Base-by-base conservation (phyloP, 2,329 filamentous ascomycete species). In the Nigrospora oryzae region DNA sequence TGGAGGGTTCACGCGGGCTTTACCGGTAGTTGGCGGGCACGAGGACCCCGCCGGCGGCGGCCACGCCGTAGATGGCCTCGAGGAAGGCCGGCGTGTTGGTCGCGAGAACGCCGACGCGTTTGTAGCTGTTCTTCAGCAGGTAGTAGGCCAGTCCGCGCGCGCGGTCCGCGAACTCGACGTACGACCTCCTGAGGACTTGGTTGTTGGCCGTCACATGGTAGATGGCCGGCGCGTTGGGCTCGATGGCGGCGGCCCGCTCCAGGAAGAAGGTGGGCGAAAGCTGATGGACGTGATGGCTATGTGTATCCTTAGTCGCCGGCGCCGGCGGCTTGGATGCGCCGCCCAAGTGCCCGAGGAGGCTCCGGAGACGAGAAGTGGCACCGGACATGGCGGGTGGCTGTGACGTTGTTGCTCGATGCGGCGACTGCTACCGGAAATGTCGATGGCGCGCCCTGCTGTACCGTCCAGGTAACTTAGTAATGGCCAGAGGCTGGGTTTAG, bases 51-150 rank as follows among this genome's bases (percentile, higher is more conserved):
- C 89, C 89, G 0, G 86, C 86, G 1, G 86, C 90, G 1, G 83
- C 83, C 53, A 96, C 84, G 2, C 86, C 93, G 59, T 88, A 98
- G 49, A 95, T 87, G 7, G 82, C 79, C 66, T 97, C 91, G 28
- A 98, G 72, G 56, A 97, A 97, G 0, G 90, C 90, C 0, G 93
- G 93, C 1, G 93, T 98, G 62, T 98, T 98, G 3, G 93, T 87
- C 10, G 82, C 83, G 11, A 98, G 72, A 40, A 98, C 83, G 7
- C 93, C 93, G 6, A 97, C 85, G 48, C 86, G 77, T 56, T 80
- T 84, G 57, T 80, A 81, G 5, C 77, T 75, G 58, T 86, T 79
- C 62, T 86, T 87, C 54, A 78, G 77, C 46, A 98, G 62, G 62
- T 85, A 97, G 66, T 95, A 97, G 13, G 89, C 90, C 15, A 98